phyloP scores from a whole-genome alignment of 2,329 filamentous ascomycete species.

The Zymoseptoria crescenta region DNA sequence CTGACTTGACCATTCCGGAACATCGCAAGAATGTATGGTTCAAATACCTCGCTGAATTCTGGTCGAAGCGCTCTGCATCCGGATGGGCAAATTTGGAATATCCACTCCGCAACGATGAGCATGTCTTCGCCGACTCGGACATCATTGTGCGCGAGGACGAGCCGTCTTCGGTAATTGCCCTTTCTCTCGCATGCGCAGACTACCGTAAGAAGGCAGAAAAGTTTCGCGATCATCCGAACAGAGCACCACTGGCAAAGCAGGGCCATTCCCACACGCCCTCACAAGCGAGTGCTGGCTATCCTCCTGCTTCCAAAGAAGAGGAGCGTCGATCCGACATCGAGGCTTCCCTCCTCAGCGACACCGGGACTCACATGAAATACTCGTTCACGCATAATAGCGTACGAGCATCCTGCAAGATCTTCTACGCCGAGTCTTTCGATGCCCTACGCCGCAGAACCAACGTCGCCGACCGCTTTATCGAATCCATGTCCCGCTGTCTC shows the following conservation, averaged over 20 bases:
- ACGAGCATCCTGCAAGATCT: slow-evolving; percentile 95
- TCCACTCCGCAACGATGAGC: slow-evolving; percentile 71
- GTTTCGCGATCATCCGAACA: slow-evolving; percentile 43
- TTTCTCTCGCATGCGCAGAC: slow-evolving; percentile 80
- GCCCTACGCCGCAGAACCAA: slow-evolving; percentile 88
- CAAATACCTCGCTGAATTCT: slow-evolving; percentile 95
- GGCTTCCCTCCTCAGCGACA: slow-evolving; percentile 72
- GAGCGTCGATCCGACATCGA: slow-evolving; percentile 67
- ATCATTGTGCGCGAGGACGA: slow-evolving; percentile 97
- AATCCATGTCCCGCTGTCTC: slow-evolving; percentile 86
- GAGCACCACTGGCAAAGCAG: slow-evolving; percentile 17
- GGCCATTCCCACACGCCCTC: slow-evolving; percentile 20
- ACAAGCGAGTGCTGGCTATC: slow-evolving; percentile 14
- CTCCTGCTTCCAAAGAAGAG: slow-evolving; percentile 29
- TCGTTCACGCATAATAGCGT: slow-evolving; percentile 92
- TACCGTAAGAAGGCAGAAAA: slow-evolving; percentile 72
- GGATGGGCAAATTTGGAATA: slow-evolving; percentile 92
- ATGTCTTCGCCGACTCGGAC: slow-evolving; percentile 94
- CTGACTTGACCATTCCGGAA: slow-evolving; percentile 71
- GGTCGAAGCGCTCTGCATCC: slow-evolving; percentile 93
- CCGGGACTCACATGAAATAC: slow-evolving; percentile 90
- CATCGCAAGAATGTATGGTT: slow-evolving; percentile 89
- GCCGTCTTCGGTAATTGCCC: slow-evolving; percentile 89
- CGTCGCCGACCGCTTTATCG: slow-evolving; percentile 85
- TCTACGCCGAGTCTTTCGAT: slow-evolving; percentile 97